These are phyloP conservation scores for Serendipita vermifera DNA, from an alignment of 768 basidiomycete genomes.

Conservation along the genomic window DNA sequence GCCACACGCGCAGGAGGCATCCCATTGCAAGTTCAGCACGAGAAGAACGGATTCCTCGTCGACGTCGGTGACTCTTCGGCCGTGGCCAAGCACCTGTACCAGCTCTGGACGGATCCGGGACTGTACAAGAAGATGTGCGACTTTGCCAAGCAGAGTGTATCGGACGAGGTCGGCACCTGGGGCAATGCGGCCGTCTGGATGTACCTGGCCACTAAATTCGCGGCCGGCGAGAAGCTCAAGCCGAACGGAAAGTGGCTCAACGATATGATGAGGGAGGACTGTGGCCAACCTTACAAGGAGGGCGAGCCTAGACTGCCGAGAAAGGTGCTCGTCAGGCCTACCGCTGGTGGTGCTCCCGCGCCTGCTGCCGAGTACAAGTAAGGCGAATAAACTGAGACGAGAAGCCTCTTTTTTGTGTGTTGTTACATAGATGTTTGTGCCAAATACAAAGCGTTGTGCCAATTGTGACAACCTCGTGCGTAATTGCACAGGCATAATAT, in stretches of 20 bases:
- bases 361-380: too few relatives aligned
- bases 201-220: slow-evolving; percentile 69
- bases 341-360: too few relatives aligned
- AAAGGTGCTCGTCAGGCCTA: slow-evolving; percentile 13
- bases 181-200: slow-evolving; percentile 59
- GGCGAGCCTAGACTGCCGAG: slow-evolving; percentile 67
- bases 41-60: slow-evolving; percentile 78
- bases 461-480: too few relatives aligned
- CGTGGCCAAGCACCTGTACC: slow-evolving; percentile 63
- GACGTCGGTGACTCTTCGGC: slow-evolving; percentile 59
- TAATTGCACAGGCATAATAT: too few relatives aligned
- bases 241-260: slow-evolving; percentile 79
- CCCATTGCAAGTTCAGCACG: slow-evolving; percentile 79
- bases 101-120: slow-evolving; percentile 62
- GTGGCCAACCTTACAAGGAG: slow-evolving; percentile 49
- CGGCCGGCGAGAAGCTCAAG: slow-evolving; percentile 53
- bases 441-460: too few relatives aligned
- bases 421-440: too few relatives aligned
- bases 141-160: slow-evolving; percentile 62
- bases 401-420: too few relatives aligned
- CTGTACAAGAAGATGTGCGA: slow-evolving; percentile 39
- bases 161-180: slow-evolving; percentile 73
- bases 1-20: slow-evolving; percentile 83
- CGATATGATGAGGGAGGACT: slow-evolving; percentile 64
- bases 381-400: too few relatives aligned